A percentile compares a stretch with the other conserved stretches of the same genome.
phyloP scores from a whole-genome alignment of 768 basidiomycete species.

The Cystofilobasidium macerans region DNA sequence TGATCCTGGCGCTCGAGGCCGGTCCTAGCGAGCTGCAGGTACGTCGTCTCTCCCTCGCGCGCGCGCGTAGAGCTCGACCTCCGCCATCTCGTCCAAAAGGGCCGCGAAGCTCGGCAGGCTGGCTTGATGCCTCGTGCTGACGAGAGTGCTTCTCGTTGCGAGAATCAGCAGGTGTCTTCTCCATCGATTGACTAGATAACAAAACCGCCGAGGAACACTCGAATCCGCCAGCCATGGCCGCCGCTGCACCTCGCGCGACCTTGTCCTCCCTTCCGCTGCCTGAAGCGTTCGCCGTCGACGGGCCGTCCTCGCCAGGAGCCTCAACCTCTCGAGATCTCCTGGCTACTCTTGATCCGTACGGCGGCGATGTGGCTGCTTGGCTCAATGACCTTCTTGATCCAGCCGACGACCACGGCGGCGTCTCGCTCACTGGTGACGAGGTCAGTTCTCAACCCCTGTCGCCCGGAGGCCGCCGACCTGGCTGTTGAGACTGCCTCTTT shows the following conservation, averaged over 20 bases:
- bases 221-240: background rate
- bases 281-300: background rate
- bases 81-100: no score
- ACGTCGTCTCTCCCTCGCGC: no score
- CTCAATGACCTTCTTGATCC: constrained; percentile 52
- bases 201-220: background rate
- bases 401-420: constrained; percentile 2
- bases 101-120: no score
- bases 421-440: constrained; percentile 30
- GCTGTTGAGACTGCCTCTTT: constrained; percentile 3
- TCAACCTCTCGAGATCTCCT: constrained; percentile 29
- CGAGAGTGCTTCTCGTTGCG: no score
- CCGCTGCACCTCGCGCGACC: background rate
- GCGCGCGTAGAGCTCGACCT: no score
- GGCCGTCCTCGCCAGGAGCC: background rate
- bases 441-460: constrained; percentile 26
- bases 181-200: no score
- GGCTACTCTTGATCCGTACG: constrained; percentile 48
- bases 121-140: no score
- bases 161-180: no score
- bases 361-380: constrained; percentile 55
- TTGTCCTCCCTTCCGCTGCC: background rate
- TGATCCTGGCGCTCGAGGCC: no score
- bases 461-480: constrained; percentile 30
- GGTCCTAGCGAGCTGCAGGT: no score